Base-by-base conservation (phyloP, 2,329 filamentous ascomycete genomes). In the Nannizziopsis barbatae region DNA sequence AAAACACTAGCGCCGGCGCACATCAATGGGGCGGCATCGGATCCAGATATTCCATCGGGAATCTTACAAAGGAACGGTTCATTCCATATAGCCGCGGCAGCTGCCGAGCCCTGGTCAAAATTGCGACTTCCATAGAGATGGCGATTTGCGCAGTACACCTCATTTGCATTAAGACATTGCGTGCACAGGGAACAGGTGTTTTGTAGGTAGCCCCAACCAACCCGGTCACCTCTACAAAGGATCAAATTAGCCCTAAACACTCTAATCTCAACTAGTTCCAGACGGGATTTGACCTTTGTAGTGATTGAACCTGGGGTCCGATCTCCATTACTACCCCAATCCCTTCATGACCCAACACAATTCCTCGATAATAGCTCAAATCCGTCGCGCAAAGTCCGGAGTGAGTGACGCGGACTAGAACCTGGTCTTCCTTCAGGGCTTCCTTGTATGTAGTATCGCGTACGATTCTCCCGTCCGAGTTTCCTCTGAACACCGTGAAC, bases 371-470 rank as follows among this genome's bases (percentile, higher is more conserved):
- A 18, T 43, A 43, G 18, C 18, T 20, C 42, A 70, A 55, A 51
- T 71, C 74, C 2, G 81, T 84, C 43, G 77, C 79, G 61, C 82
- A 85, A 45, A 84, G 68, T 27, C 82, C 81, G 1, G 79, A 81
- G 50, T 80, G 77, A 12, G 80, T 84, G 52, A 84, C 69, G 48
- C 72, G 74, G 58, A 85, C 60, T 22, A 80, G 71, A 45, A 84
- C 79, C 51, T 82, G 30, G 32, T 52, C 47, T 5, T 45, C 37
- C 6, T 30, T 45, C 10, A 51, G 32, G 2, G 36, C 31, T 8
- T 44, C 15, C 30, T 20, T 36, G 38, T 17, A 37, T 4, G 50
- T 50, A 5, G 39, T 20, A 40, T 40, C 36, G 5, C 40, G 45
- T 20, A 41, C 32, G 5, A 42, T 14, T 6, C 18, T 49, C 17